These are phyloP conservation scores for Trichosanthes cucumerina DNA, from an alignment of 306 rosid genomes.

Conservation along the genomic window DNA sequence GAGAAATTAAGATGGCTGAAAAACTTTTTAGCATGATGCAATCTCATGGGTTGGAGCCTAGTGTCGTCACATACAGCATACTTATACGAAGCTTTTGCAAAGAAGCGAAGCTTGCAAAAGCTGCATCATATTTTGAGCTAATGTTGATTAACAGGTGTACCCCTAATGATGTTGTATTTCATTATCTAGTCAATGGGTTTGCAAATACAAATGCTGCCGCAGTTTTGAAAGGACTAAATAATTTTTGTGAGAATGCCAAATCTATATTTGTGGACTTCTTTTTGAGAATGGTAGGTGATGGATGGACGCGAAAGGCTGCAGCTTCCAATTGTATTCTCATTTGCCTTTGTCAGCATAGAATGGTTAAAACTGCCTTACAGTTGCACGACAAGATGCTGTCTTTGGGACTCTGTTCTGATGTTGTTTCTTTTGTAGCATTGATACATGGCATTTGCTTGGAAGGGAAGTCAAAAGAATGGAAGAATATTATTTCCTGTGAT, in stretches of 20 bases:
- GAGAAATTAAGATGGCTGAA: slow-evolving; percentile 47
- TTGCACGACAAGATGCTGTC: slow-evolving; percentile 43
- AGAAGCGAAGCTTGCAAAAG: slow-evolving; percentile 45
- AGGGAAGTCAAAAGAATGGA: slow-evolving; percentile 60
- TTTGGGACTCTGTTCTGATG: slow-evolving; percentile 37
- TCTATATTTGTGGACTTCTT: slow-evolving; percentile 45
- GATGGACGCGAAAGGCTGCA: slow-evolving; percentile 41
- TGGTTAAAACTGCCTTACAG: slow-evolving; percentile 51
- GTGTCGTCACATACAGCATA: slow-evolving; percentile 63
- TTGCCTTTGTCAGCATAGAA: slow-evolving; percentile 56
- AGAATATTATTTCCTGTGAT: slow-evolving; percentile 33
- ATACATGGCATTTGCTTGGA: slow-evolving; percentile 58
- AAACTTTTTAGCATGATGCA: slow-evolving; percentile 43
- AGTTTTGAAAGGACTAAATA: slow-evolving; percentile 13
- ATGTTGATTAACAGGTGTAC: slow-evolving; percentile 59
- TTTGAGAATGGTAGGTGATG: slow-evolving; percentile 49
- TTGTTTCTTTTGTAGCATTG: slow-evolving; percentile 52
- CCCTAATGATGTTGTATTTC: slow-evolving; percentile 59
- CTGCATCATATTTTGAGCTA: slow-evolving; percentile 54
- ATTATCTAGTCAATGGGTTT: slow-evolving; percentile 71
- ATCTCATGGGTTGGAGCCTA: slow-evolving; percentile 55
- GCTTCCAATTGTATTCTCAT: slow-evolving; percentile 57
- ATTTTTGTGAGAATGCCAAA: slow-evolving; percentile 18
- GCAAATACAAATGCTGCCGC: slow-evolving; percentile 16
- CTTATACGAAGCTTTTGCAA: slow-evolving; percentile 62